Evolutionary conservation across 1,284 basidiomycete species (phyloP), one percentile per base, ranked within the genome.

Genomic region (Cerioporus squamosus): DNA sequence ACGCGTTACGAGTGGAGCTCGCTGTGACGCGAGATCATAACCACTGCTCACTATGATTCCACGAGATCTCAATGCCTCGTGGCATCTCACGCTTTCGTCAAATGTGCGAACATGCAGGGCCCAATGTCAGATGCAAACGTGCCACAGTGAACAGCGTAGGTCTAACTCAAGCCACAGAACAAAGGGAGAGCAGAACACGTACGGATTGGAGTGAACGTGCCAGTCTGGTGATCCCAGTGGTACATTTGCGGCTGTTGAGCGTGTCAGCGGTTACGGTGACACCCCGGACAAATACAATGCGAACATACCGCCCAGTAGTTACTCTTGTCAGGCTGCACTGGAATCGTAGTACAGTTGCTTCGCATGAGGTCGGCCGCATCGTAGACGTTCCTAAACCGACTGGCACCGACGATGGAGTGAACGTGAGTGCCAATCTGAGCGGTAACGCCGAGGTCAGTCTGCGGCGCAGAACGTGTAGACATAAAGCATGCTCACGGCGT

Each of bases 361-460:
- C 64, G 47, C 42, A 65, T 59, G 40, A 66, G 59, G 39, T 63
- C 53, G 47, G 65, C 64, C 40, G 62, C 61, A 54, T 65, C 60
- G 38, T 68, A 66, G 52, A 61, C 62, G 20, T 54, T 47, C 56
- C 63, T 60, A 53, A 70, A 66, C 42, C 61, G 64, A 53, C 53
- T 68, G 24, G 65, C 68, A 24, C 72, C 72, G 51, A 67, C 64
- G 49, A 74, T 54, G 18, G 66, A 68, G 50, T 74, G 72, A 7
- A 65, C 65, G 50, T 74, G 72, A 18, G 60, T 43, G 33, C 62
- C 64, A 40, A 69, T 44, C 66, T 63, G 50, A 7, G 15, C 6
- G 26, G 44, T n/a, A 5, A 10, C 5, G 10, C 4, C 9, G 44
- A 24, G 26, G 14, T 17, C 9, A 15, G 5, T 2, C 10, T 7